A percentile compares a stretch with the other conserved stretches of the same genome.
phyloP scores from a whole-genome alignment of 108 stramenopile species.

The Skeletonema costatum region DNA sequence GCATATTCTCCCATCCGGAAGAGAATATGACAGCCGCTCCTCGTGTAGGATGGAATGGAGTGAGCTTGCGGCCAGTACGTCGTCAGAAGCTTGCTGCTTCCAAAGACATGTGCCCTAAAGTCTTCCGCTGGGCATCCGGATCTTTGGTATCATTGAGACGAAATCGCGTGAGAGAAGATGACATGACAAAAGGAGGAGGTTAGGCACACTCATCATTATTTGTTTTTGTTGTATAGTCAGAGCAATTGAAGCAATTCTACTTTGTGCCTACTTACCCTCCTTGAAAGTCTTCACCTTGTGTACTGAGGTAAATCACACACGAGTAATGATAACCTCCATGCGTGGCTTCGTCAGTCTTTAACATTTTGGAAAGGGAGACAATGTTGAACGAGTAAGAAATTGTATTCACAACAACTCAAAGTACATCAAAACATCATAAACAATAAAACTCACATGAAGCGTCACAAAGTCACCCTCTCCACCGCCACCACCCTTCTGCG shows the following conservation, averaged over 20 bases:
- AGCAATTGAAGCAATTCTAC: too few relatives aligned
- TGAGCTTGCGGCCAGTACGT: slow-evolving; percentile 30
- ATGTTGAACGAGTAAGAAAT: too few relatives aligned
- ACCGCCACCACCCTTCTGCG: slow-evolving; percentile 46
- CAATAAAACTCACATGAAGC: slow-evolving; percentile 6
- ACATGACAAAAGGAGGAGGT: too few relatives aligned
- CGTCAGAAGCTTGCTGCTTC: slow-evolving; percentile 44
- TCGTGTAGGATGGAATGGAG: slow-evolving; percentile 37
- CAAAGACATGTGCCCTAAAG: not conserved
- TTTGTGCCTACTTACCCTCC: slow-evolving; percentile 7
- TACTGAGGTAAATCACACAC: slow-evolving; percentile 45
- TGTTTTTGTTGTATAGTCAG: too few relatives aligned
- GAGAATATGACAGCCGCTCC: slow-evolving; percentile 52
- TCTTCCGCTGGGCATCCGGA: slow-evolving; percentile 1
- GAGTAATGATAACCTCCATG: slow-evolving; percentile 51
- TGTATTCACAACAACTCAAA: too few relatives aligned
- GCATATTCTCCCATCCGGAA: slow-evolving; percentile 56
- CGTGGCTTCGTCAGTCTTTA: slow-evolving; percentile 43
- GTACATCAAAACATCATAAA: too few relatives aligned
- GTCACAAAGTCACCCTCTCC: slow-evolving; percentile 47
- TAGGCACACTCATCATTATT: too few relatives aligned
- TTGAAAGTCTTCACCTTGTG: slow-evolving; percentile 47
- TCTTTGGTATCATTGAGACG: slow-evolving; percentile 44
- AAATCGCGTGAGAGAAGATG: slow-evolving; percentile 11
- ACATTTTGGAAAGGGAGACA: too few relatives aligned